Base-by-base conservation (phyloP, 805 yeast genomes). In the Tanozyma kutaoensis region DNA sequence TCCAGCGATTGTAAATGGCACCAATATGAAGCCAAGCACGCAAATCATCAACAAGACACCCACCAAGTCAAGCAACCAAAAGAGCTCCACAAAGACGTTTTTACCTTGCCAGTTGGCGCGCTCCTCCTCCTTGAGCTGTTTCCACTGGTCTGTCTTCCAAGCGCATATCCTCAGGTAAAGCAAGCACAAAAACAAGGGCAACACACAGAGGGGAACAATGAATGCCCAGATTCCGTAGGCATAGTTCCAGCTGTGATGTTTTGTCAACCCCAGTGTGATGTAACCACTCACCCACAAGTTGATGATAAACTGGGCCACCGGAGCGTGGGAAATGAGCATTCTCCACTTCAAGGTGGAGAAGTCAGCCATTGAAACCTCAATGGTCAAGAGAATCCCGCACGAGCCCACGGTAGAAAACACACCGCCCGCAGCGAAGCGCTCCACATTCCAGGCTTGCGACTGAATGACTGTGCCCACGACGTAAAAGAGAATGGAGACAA, bases 211-310 rank as follows among this genome's bases (percentile, higher is more conserved):
- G 20, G 86, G 86, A 60, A 72, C 68, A 36, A 78, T 75, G 39
- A 75, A 72, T 2, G 85, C 84, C 79, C 79, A 78, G 68, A 78
- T 76, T 22, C 77, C 85, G 38, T 76, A 69, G 42, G 76, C 76
- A 32, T 40, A 55, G 27, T 36, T 42, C 86, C 86, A 78, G 8
- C 72, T 60, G 76, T 82, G 74, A 17, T 60, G 43, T 8, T 49
- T 49, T 19, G 52, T 52, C 30, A 61, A 48, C 19, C 50, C 50
- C 8, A 46, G 36, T 10, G 66, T 50, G 25, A 79, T 57, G 39
- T 72, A 55, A 43, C 84, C 88, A 15, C 74, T 52, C 30, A 77
- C 62, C 91, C 91, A 80, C 11, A 86, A 74, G 50, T 76, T 79
- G 50, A 80, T 72, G 40, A 79, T 69, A 39, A 66, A 75, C 2